Base-by-base conservation (phyloP, 495 filamentous ascomycete species). In the Aspergillus hancockii region DNA sequence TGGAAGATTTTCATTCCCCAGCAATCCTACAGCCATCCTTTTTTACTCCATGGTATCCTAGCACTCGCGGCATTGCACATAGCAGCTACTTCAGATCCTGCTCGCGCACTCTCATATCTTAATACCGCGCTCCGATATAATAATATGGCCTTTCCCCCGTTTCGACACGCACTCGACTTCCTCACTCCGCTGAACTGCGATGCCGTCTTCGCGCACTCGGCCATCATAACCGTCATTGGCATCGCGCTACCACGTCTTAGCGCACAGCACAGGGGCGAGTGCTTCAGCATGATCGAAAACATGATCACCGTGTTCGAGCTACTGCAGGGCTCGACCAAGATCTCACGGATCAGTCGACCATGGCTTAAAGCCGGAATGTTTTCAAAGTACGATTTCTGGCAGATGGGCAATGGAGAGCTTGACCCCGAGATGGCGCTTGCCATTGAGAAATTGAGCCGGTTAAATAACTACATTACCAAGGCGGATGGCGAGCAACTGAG, bases 11-110 rank as follows among this genome's bases (percentile, higher is more conserved):
- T 69, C 45, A 66, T 82, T 4, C 79, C 79, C 3, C 67, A 66
- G 8, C 63, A 79, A 21, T 81, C 76, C 0, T 65, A 82, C 12
- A 52, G 60, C 13, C 75, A 79, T 52, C 70, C 74, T 25, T 83
- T 78, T 62, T 67, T 84, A 36, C 79, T 84, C 75, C 72, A 78
- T 19, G 74, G 80, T 18, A 77, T 85, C 23, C 67, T 85, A 41
- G 73, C 78, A 16, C 59, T 84, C 16, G 78, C 79, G 6, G 74
- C 81, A 10, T 65, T 85, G 25, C 81, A 85, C 56, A 69, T 82
- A 3, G 81, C 81, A 12, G 62, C 64, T 8, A 63, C 63, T 0
- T 56, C 36, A 19, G 21, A 75, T 63, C 49, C 71, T 59, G 52
- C 67, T 52, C 9, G 70, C 66, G 14, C 71, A 65, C 22, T 63